Conservation (phyloP, 805 yeast species). For the Saccharomycopsis sp. region DNA sequence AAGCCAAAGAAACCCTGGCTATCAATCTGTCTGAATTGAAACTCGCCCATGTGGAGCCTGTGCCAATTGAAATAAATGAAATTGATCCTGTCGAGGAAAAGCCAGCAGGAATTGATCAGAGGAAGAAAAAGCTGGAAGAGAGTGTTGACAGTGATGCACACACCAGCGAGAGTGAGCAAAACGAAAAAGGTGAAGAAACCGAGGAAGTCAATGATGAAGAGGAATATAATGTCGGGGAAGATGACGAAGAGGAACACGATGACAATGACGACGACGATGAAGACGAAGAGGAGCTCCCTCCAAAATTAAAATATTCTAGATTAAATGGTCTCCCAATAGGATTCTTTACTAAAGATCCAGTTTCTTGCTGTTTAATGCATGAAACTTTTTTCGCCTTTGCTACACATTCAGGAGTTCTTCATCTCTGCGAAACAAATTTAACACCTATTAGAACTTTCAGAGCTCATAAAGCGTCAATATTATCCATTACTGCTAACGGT, state of each 20-base stretch:
- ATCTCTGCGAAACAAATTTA: constrained; percentile 55
- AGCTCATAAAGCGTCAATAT: constrained; percentile 79
- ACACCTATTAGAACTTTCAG: constrained; percentile 62
- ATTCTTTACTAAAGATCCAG: constrained; percentile 68
- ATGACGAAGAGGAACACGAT: not conserved
- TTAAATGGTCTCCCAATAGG: constrained; percentile 58
- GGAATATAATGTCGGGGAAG: not conserved
- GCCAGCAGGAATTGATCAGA: not conserved
- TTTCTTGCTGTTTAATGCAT: constrained; percentile 60
- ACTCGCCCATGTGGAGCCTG: too few species aligned
- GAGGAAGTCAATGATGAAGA: not conserved
- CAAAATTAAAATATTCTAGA: constrained; percentile 68
- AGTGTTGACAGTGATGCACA: not conserved
- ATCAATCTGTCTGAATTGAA: too few species aligned
- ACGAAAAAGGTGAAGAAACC: not conserved
- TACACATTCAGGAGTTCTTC: constrained; percentile 81
- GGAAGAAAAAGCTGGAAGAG: not conserved
- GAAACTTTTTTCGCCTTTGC: constrained; percentile 69
- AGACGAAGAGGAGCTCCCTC: constrained; percentile 48
- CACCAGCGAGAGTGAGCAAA: not conserved
- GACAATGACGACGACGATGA: not conserved
- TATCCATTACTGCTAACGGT: constrained; percentile 70
- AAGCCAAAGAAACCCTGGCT: too few species aligned
- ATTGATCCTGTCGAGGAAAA: not conserved
- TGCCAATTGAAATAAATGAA: not conserved